Evolutionary conservation across 1,284 basidiomycete genomes (phyloP), one percentile per base, ranked within the genome.

Genomic region (Moniliophthora roreri): DNA sequence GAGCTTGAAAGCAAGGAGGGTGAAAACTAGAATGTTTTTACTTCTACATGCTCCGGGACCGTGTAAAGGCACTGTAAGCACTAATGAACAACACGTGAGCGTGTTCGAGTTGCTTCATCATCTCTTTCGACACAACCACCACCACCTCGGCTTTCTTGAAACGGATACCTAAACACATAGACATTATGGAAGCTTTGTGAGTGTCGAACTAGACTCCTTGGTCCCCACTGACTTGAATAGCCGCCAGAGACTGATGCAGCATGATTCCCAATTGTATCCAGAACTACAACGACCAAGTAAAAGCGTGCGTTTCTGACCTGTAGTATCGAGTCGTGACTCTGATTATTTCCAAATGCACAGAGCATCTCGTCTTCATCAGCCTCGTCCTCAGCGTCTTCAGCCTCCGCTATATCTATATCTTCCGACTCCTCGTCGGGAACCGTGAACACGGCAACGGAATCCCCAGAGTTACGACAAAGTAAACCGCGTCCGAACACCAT

Each of bases 121-220:
- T 11, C 28, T 32, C 28, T 11, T 32, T 32, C 28, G 11, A 6
- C 11, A 6, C 28, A 6, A 32, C 28, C 7, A 32, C 28, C 28
- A 32, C 28, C 28, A 32, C 11, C 28, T 6, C 11, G 7, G 28
- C 6, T 32, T 32, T 32, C n/a, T n/a, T n/a, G n/a, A n/a, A 32
- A 11, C 28, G 6, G 28, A 6, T 11, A 32, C 28, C 28, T 32
- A 6, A n/a, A n/a, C 11, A 3, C 13, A 20, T 16, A 28, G 18
- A 4, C 16, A 28, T n/a, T 13, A 57, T 60, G 58, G 57, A 58
- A 28, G 56, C 45, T 23, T 24, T 58, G 57, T 56, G 39, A 41
- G 57, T 37, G 13, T 15, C 7, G 1, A 23, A 18, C 26, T 5
- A 16, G 10, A 34, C 13, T 34, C 18, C 24, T 20, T 28, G 48